These are phyloP conservation scores for Carex sylvatica DNA, from an alignment of 202 grass and related monocot genomes.

Conservation along the genomic window DNA sequence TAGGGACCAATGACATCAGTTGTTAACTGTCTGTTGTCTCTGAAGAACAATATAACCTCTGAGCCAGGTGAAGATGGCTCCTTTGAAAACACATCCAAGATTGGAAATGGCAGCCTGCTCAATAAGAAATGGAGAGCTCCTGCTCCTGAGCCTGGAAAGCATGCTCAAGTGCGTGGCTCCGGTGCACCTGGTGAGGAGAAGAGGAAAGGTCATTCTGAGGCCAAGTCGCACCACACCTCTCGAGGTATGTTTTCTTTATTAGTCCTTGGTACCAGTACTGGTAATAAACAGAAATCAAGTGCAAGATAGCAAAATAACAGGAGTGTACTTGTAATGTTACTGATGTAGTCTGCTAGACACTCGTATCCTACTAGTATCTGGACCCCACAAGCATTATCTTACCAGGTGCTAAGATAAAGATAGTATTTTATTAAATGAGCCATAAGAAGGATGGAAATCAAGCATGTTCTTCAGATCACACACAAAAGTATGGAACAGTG, in stretches of 20 bases:
- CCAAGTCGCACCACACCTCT: slow-evolving; percentile 38
- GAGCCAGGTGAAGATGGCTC: slow-evolving; percentile 35
- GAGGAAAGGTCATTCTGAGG: slow-evolving; percentile 43
- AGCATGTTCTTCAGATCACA: background rate
- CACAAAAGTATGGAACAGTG: background rate
- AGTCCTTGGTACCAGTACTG: background rate
- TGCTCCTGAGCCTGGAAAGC: slow-evolving; percentile 32
- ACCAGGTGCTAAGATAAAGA: background rate
- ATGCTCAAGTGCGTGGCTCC: slow-evolving; percentile 34
- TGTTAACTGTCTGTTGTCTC: slow-evolving; percentile 74
- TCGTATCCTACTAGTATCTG: background rate
- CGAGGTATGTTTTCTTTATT: slow-evolving; percentile 38
- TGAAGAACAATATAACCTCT: slow-evolving; percentile 53
- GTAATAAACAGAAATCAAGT: background rate
- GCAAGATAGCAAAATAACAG: background rate
- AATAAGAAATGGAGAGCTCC: slow-evolving; percentile 80
- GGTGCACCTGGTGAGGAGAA: slow-evolving; percentile 36
- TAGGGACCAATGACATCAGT: slow-evolving; percentile 75
- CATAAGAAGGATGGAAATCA: background rate
- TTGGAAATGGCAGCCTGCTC: slow-evolving; percentile 20
- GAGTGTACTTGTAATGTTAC: background rate
- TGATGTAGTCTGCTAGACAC: background rate
- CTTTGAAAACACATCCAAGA: slow-evolving; percentile 38
- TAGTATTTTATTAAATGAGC: background rate
- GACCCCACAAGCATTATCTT: background rate